These are phyloP conservation scores for Gnomoniopsis sp. DNA, from an alignment of 2,329 filamentous ascomycete genomes.

Conservation along the genomic window DNA sequence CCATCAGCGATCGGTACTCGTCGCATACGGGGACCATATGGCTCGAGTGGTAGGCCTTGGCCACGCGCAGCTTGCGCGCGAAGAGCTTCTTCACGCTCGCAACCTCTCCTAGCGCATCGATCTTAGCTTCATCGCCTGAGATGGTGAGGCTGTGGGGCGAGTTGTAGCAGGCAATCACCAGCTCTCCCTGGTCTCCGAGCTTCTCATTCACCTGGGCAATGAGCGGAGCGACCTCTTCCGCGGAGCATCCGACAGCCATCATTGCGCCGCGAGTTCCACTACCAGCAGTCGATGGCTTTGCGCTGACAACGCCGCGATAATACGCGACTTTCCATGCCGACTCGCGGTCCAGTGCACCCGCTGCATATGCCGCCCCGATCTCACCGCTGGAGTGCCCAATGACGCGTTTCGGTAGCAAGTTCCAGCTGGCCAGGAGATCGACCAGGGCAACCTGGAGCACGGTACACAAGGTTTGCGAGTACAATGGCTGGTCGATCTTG, in stretches of 20 bases:
- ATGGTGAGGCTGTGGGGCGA: slow-evolving; percentile 31
- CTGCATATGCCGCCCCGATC: slow-evolving; percentile 24
- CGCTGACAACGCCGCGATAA: slow-evolving; percentile 17
- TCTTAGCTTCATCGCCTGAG: slow-evolving; percentile 27
- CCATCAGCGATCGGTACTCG: slow-evolving; percentile 23
- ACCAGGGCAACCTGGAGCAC: slow-evolving; percentile 35
- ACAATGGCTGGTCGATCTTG: slow-evolving; percentile 24
- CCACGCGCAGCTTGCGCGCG: slow-evolving; percentile 24
- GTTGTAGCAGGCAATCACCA: slow-evolving; percentile 22
- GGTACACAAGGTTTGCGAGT: slow-evolving; percentile 28
- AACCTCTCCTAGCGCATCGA: slow-evolving; percentile 24
- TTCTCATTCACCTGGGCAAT: slow-evolving; percentile 11
- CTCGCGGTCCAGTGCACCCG: slow-evolving; percentile 18
- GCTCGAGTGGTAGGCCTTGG: slow-evolving; percentile 29
- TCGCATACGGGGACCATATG: slow-evolving; percentile 26
- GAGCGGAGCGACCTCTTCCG: slow-evolving; percentile 18
- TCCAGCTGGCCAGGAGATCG: slow-evolving; percentile 23
- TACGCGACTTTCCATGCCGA: slow-evolving; percentile 22
- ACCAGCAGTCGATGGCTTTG: slow-evolving; percentile 1
- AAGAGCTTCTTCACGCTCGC: slow-evolving; percentile 27
- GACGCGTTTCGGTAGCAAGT: slow-evolving; percentile 20
- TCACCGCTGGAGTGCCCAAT: slow-evolving; percentile 24
- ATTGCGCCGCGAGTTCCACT: slow-evolving; percentile 1
- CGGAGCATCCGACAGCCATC: slow-evolving; percentile 13
- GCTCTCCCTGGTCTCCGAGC: slow-evolving; percentile 21